Evolutionary conservation across 352 stramenopile species (phyloP).

Genomic region (Phytophthora vignae): DNA sequence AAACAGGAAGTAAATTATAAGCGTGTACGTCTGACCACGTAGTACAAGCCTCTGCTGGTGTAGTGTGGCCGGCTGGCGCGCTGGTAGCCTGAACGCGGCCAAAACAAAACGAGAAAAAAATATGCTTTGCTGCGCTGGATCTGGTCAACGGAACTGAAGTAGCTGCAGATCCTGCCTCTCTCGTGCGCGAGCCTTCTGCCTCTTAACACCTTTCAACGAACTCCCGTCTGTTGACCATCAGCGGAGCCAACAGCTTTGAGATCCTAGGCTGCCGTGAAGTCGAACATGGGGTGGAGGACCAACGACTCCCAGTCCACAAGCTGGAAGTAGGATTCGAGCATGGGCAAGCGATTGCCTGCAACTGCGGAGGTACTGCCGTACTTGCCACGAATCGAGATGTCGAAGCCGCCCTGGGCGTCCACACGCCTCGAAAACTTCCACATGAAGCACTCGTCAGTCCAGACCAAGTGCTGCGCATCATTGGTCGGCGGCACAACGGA

Average conservation of each 20-base stretch:
- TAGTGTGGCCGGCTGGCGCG: conserved; percentile 2
- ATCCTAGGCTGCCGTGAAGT: conserved; percentile 55
- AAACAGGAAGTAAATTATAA: conserved; percentile 50
- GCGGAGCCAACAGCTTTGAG: conserved; percentile 8
- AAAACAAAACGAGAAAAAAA: conserved; percentile 11
- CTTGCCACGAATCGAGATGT: conserved; percentile 78
- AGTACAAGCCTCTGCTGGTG: conserved; percentile 8
- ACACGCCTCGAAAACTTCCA: conserved; percentile 75
- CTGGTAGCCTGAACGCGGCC: conserved; percentile 23
- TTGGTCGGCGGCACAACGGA: conserved; percentile 81
- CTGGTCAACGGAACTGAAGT: conserved; percentile 5
- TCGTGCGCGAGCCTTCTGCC: conserved; percentile 18
- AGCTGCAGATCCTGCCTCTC: conserved; percentile 16
- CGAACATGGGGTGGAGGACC: conserved; percentile 81
- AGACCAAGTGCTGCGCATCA: conserved; percentile 88
- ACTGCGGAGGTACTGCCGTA: conserved; percentile 87
- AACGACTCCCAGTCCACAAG: conserved; percentile 89
- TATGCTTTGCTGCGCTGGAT: conserved; percentile 24
- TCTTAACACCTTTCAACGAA: conserved; percentile 25
- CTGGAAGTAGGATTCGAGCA: conserved; percentile 89
- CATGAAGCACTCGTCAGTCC: conserved; percentile 89
- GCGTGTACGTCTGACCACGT: conserved; percentile 12
- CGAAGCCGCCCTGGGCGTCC: conserved; percentile 70
- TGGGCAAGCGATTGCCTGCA: conserved; percentile 80
- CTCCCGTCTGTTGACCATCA: conserved; percentile 21